phyloP scores from a whole-genome alignment of 148 eudicot genomes.

The Gaultheria prostrata region DNA sequence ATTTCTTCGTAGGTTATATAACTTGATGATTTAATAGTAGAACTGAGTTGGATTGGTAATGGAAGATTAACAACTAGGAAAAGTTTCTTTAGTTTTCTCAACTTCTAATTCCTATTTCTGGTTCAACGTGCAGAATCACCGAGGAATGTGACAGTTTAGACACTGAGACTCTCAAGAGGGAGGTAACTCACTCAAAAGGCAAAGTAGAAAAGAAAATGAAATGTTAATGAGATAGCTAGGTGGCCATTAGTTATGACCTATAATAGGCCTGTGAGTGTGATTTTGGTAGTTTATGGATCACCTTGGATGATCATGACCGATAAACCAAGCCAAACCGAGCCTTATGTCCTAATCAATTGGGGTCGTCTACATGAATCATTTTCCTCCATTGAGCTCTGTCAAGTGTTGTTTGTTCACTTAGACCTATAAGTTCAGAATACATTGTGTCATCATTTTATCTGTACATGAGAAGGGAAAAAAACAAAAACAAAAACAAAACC shows the following conservation, averaged over 20 bases:
- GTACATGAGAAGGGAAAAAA: neutral
- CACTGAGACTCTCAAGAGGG: neutral
- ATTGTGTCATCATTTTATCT: conserved; percentile 4
- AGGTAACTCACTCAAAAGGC: neutral
- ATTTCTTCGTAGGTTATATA: neutral
- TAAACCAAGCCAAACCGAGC: no score
- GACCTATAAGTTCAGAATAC: neutral
- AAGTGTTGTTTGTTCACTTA: no score
- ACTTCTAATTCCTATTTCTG: neutral
- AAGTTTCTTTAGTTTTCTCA: neutral
- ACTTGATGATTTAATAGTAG: neutral
- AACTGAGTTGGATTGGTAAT: neutral
- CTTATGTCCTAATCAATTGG: no score
- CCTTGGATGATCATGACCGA: neutral
- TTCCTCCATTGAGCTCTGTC: no score
- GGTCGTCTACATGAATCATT: no score
- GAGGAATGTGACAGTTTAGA: neutral
- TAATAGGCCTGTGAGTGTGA: neutral
- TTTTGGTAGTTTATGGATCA: neutral
- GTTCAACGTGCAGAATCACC: neutral
- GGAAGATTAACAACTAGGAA: neutral
- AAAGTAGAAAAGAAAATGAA: neutral
- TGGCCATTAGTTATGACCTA: neutral
- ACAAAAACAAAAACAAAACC: neutral
- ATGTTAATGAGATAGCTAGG: neutral